Evolutionary conservation across 257 asterid species (phyloP), one percentile per base, ranked within the genome.

Genomic region (Nicotiana tomentosiformis): DNA sequence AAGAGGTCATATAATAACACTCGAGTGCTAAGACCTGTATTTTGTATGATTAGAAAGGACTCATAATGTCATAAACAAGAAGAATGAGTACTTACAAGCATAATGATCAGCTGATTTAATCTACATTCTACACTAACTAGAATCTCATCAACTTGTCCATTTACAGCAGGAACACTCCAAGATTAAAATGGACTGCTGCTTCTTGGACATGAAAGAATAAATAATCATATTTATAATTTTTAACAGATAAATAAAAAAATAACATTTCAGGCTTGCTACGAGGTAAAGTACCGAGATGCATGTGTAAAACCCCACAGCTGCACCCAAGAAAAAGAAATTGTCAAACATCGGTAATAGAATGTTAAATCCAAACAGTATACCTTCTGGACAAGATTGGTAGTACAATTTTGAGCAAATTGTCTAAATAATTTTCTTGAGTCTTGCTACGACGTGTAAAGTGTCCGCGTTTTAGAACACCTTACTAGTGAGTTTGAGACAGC

Each of bases 281-380:
- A 93, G 74, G 82, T 74, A 11, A 91, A 87, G 84, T 89, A 94
- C 18, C 83, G 93, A 80, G 98, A 96, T 82, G 91, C 90, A 77
- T 96, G 97, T 61, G 93, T 84, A 84, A 93, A 96, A 56, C 98
- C 99, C 98, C 99, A 93, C 69, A 96, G 88, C 99, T 96, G 98
- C 92, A 89, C 29, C 29, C 80, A 51, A 51, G 65, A 53, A 16
- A 76, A 76, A 9, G 26, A 69, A 64, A 81, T 4, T 66, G 11
- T 57, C 39, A n/a, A 83, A 80, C 26, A 79, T 57, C 33, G 15
- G 66, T 35, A 23, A 77, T 77, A 60, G 15, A 1, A 77, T 10
- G 32, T 43, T 70, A 20, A 43, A 8, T 17, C 26, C 77, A 39
- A 69, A 37, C 57, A 70, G 11, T 12, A 23, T 12, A 72, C 14